phyloP scores from a whole-genome alignment of 306 rosid genomes.

The Quercus robur region DNA sequence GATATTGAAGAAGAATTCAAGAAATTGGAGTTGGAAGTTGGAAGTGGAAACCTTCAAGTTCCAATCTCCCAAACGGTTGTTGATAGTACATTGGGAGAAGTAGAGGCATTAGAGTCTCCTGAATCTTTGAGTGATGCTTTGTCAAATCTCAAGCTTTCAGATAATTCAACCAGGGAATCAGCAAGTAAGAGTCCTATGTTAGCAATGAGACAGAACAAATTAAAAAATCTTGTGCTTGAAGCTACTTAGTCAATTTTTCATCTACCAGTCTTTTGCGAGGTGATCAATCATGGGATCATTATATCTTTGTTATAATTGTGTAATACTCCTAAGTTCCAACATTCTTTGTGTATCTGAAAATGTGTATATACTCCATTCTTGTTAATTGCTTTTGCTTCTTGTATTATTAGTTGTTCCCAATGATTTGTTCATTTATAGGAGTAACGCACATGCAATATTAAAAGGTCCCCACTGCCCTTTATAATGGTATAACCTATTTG shows the following conservation, averaged over 20 bases:
- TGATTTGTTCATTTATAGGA: too few species aligned
- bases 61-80: constrained; percentile 13
- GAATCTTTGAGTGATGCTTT: constrained; percentile 44
- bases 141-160: constrained; percentile 64
- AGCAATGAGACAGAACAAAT: constrained; percentile 14
- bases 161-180: constrained; percentile 21
- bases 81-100: constrained; percentile 17
- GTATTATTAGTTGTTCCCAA: neutral
- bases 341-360: neutral
- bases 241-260: constrained; percentile 27
- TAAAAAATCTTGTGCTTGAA: constrained; percentile 34
- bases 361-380: neutral
- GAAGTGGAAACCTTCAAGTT: constrained; percentile 24
- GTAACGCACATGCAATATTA: too few species aligned
- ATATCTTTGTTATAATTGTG: too few species aligned
- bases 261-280: neutral
- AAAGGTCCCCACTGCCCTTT: too few species aligned
- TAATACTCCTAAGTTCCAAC: neutral
- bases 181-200: constrained; percentile 4
- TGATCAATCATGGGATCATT: neutral
- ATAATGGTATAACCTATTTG: too few species aligned
- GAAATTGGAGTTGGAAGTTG: constrained; percentile 60
- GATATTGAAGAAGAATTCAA: constrained; percentile 79
- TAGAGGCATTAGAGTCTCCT: constrained; percentile 29
- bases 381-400: neutral